Base-by-base conservation (phyloP, 345 rosid species). In the Eucalyptus pauciflora region DNA sequence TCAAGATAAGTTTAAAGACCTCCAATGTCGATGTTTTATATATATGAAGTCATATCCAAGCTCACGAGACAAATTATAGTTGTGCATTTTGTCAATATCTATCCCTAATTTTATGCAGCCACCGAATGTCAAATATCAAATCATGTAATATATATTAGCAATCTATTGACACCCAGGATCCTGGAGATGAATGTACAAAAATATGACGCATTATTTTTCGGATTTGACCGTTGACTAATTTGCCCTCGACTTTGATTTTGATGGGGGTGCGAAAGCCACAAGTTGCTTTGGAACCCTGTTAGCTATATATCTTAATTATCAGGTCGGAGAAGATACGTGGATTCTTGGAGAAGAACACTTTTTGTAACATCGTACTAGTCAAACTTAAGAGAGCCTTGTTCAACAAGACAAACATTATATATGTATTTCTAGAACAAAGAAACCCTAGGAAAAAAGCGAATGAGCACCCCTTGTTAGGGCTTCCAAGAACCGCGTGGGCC, bases 11-110 rank as follows among this genome's bases (percentile, higher is more conserved):
- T 71, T 37, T 71, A 37, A 33, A 71, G 46, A 71, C 25, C 46
- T 33, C 7, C 14, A 0, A 0, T 20, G 7, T 33, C 13, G 7
- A 71, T 71, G 3, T 37, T 33, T 10, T 60, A 27, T 12, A 13
- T 60, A 25, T 12, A 13, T 62, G 7, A 29, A 3, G n/a, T 64
- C 71, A 14, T 29, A 13, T 12, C 37, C 10, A 64, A 64, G 33
- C 71, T 29, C 71, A 29, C 8, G 18, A 64, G 71, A 64, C 18
- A 29, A 64, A 29, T 29, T 13, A 7, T 64, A 13, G 18, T 64
- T 13, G 17, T 29, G 33, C 7, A 64, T 25, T n/a, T 15, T 64
- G 6, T 64, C 5, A 2, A 27, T 12, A 3, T 27, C 31, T 12
- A 27, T 60, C 69, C 69, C 69, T 60, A 27, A 27, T 60, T 60